Evolutionary conservation across 2,329 filamentous ascomycete species (phyloP).

Genomic region (Hypoxylon sp.): DNA sequence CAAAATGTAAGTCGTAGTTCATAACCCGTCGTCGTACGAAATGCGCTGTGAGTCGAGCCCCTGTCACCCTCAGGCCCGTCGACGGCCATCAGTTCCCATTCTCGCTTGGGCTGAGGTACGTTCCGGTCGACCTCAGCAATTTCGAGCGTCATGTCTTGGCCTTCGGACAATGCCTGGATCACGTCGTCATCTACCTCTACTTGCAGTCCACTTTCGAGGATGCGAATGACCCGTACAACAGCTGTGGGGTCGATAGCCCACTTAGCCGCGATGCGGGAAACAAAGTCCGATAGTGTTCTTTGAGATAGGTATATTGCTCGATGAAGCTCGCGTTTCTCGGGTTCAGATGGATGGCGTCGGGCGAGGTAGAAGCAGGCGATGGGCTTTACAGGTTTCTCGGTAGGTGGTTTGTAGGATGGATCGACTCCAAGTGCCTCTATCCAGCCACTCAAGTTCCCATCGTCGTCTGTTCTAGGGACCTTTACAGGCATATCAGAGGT

Average conservation of each 20-base stretch:
- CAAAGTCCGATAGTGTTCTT: slow-evolving; percentile 80
- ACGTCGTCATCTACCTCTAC: slow-evolving; percentile 93
- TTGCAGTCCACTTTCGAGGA: slow-evolving; percentile 80
- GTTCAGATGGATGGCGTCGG: slow-evolving; percentile 63
- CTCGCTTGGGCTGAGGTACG: slow-evolving; percentile 61
- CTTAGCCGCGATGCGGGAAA: slow-evolving; percentile 79
- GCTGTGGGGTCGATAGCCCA: slow-evolving; percentile 81
- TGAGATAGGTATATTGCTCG: slow-evolving; percentile 87
- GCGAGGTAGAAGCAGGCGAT: slow-evolving; percentile 91
- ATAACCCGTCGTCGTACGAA: slow-evolving; percentile 53
- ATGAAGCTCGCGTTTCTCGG: slow-evolving; percentile 73
- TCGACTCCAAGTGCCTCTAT: slow-evolving; percentile 96
- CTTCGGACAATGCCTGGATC: slow-evolving; percentile 84
- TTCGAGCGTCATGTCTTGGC: slow-evolving; percentile 89
- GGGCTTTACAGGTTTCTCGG: slow-evolving; percentile 75
- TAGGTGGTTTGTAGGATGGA: slow-evolving; percentile 81
- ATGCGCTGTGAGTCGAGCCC: slow-evolving; percentile 50
- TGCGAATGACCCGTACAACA: slow-evolving; percentile 77
- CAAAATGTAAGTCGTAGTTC: slow-evolving; percentile 64
- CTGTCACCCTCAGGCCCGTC: slow-evolving; percentile 59
- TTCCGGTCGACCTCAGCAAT: slow-evolving; percentile 61
- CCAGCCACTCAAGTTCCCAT: slow-evolving; percentile 80
- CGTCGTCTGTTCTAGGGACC: slow-evolving; percentile 67
- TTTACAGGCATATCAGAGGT: slow-evolving; percentile 67
- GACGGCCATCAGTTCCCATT: slow-evolving; percentile 74